Evolutionary conservation across 2,329 filamentous ascomycete genomes (phyloP), one percentile per base, ranked within the genome.

Genomic region (Neofusicoccum sp.): DNA sequence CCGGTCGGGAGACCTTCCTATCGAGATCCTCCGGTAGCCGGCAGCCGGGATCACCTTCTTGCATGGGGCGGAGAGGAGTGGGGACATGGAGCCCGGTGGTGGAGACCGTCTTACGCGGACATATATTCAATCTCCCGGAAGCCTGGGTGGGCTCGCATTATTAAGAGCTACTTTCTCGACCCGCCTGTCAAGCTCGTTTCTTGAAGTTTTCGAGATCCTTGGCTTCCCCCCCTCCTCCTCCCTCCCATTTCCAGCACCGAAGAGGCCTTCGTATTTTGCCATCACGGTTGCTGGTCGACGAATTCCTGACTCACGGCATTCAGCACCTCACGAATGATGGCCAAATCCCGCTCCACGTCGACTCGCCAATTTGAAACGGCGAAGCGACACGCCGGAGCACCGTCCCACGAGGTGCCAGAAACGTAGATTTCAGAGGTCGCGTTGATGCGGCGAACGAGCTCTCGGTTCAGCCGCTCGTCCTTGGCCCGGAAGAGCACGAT

Each of bases 361-460:
- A 90, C 88, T 73, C 84, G 85, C 91, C 92, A 96, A 69, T 90
- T 97, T 40, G 89, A 89, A 43, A 96, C 86, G 0, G 93, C 93
- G 66, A 96, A 85, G n/a, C 93, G 82, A 63, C 87, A 89, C 7
- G 93, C 93, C 61, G 87, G 84, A 61, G 80, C 77, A 0, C 89
- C 89, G 43, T 86, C 79, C 91, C 92, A 97, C 47, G 76, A 81
- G 11, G 91, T 96, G 0, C 90, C 90, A 62, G 89, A 92, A 4
- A 96, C 89, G 69, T 93, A 96, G 68, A 96, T 88, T 69, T 84
- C 85, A 41, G 86, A 82, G 1, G 84, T 87, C 4, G 75, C 81
- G 70, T 96, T 96, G 67, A 97, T 92, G 58, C 77, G 84, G 7
- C 82, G 77, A 0, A 89, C 87, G n/a, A 97, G 76, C 40, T 78